These are phyloP conservation scores for Fusarium anguioides DNA, from an alignment of 2,329 filamentous ascomycete genomes.

Conservation along the genomic window DNA sequence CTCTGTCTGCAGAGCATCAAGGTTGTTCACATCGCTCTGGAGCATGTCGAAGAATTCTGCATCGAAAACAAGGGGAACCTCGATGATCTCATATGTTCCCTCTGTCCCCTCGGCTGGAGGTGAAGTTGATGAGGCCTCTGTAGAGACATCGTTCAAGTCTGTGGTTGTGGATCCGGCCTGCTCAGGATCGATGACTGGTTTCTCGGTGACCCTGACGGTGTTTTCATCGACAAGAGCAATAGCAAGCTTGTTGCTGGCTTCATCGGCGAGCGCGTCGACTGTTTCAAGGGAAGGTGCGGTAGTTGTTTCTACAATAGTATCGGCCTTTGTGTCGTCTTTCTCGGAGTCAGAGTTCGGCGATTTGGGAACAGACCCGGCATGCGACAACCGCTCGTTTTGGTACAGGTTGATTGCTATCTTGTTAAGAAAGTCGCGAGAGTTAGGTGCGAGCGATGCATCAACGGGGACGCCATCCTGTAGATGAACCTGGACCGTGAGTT, in stretches of 20 bases:
- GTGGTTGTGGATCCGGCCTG: background rate
- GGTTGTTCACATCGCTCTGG: conserved; percentile 74
- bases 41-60: conserved; percentile 83
- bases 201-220: background rate
- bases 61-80: conserved; percentile 82
- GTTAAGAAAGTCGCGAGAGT: conserved; percentile 72
- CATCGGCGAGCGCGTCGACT: conserved; percentile 21
- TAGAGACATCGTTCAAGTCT: background rate
- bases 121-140: background rate
- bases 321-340: background rate
- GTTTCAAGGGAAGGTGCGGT: background rate
- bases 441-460: conserved; percentile 73
- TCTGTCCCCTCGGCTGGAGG: background rate
- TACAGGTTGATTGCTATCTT: conserved; percentile 63
- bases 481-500: conserved; percentile 76
- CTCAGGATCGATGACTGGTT: background rate
- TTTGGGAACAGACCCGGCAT: conserved; percentile 3
- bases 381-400: conserved; percentile 12
- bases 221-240: conserved; percentile 7
- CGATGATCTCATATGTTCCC: conserved; percentile 58
- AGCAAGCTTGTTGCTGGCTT: conserved; percentile 16
- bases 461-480: conserved; percentile 73
- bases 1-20: conserved; percentile 74
- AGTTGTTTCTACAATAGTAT: conserved; percentile 1
- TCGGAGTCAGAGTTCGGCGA: conserved; percentile 12